These are phyloP conservation scores for Schizosaccharomyces versatilis DNA, from an alignment of 1,139 yeast genomes.

Conservation along the genomic window DNA sequence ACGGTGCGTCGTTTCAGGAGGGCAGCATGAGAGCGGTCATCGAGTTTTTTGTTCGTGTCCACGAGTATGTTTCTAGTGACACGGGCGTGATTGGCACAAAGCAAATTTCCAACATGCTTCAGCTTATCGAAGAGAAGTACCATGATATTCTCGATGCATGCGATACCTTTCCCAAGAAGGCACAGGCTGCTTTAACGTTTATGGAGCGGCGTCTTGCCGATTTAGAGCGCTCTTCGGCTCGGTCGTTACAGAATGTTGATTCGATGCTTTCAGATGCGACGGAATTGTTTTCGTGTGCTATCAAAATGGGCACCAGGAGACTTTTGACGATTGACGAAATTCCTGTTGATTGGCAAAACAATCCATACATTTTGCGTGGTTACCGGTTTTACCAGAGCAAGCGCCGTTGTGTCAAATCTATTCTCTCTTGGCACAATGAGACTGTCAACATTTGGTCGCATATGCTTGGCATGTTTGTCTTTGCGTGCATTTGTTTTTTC, in stretches of 20 bases:
- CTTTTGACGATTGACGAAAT: conserved; percentile 65
- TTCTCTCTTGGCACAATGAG: conserved; percentile 61
- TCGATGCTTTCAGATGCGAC: background rate
- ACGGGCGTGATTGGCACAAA: background rate
- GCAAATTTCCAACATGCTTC: background rate
- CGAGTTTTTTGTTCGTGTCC: background rate
- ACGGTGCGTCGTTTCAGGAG: background rate
- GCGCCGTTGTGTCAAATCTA: conserved; percentile 32
- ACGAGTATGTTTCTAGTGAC: background rate
- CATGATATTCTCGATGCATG: background rate
- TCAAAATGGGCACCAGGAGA: conserved; percentile 17
- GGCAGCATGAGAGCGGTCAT: too few relatives aligned
- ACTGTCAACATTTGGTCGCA: conserved; percentile 91
- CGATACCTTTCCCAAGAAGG: background rate
- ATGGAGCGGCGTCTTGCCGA: background rate
- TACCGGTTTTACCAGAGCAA: conserved; percentile 63
- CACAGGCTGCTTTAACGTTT: background rate
- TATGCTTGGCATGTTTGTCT: conserved; percentile 38
- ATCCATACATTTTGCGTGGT: conserved; percentile 62
- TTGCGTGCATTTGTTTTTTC: conserved; percentile 33
- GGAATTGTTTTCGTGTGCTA: conserved; percentile 2
- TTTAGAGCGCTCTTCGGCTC: background rate
- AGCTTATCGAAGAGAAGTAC: background rate
- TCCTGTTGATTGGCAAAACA: conserved; percentile 86
- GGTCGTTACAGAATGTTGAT: background rate